These are phyloP conservation scores for Fusarium sp. DNA, from an alignment of 2,329 filamentous ascomycete species.

Conservation along the genomic window DNA sequence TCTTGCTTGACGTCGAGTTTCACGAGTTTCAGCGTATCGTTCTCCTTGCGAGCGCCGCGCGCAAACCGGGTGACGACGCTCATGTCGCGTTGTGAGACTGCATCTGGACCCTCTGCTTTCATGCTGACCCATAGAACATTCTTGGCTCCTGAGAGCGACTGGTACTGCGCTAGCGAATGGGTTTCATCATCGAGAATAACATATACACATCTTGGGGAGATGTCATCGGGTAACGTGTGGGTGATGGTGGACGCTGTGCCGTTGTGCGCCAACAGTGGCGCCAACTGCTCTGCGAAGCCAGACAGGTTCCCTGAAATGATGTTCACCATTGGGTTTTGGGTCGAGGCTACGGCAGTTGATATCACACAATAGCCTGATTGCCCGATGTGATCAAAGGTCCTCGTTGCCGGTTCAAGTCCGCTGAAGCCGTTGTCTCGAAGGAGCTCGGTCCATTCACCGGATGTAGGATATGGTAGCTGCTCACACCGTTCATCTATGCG, in stretches of 20 bases:
- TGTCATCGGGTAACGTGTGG: rapidly evolving
- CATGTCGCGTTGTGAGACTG: neutral
- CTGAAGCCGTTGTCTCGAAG: conserved; percentile 12
- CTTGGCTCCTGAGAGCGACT: rapidly evolving
- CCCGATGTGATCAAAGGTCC: conserved; percentile 15
- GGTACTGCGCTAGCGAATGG: rapidly evolving
- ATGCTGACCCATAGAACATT: conserved; percentile 18
- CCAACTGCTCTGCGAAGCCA: conserved; percentile 11
- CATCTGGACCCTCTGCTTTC: rapidly evolving
- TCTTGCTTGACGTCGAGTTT: conserved; percentile 2
- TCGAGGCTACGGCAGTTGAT: neutral
- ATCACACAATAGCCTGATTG: conserved; percentile 16
- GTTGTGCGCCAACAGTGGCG: neutral
- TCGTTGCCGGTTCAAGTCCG: conserved; percentile 22
- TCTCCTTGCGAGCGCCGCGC: neutral
- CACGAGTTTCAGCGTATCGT: neutral
- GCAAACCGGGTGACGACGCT: neutral
- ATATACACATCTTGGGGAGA: conserved; percentile 3
- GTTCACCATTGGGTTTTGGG: neutral
- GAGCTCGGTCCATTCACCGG: neutral
- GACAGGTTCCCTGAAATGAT: neutral
- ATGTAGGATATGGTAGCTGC: conserved; percentile 6
- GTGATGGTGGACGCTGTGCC: conserved; percentile 12
- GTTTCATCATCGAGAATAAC: conserved; percentile 13
- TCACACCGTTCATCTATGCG: neutral